Evolutionary conservation across 1,284 basidiomycete genomes (phyloP).

Genomic region (Agaricales sp.): DNA sequence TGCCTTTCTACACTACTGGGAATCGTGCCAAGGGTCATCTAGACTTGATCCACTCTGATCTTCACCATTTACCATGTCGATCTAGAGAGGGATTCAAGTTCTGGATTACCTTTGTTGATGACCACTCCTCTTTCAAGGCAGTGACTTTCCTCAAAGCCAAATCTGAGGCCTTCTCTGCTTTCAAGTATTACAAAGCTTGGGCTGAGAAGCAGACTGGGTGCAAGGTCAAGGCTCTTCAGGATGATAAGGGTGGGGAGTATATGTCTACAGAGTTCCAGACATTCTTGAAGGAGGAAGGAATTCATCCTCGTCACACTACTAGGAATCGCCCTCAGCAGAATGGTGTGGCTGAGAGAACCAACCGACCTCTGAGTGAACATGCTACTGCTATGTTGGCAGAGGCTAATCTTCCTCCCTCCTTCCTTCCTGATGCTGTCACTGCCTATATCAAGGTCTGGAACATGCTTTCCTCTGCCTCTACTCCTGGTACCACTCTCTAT

Average conservation of each 20-base stretch:
- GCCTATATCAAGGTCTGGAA: slow-evolving; percentile 8
- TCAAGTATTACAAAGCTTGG: slow-evolving; percentile 21
- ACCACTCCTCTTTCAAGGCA: slow-evolving; percentile 14
- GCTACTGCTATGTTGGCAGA: slow-evolving; percentile 9
- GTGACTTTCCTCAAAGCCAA: slow-evolving; percentile 20
- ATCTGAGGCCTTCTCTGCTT: slow-evolving; percentile 18
- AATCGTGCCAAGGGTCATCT: slow-evolving; percentile 9
- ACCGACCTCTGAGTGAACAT: slow-evolving; percentile 6
- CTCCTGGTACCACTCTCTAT: slow-evolving; percentile 1
- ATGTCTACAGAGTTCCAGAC: slow-evolving; percentile 15
- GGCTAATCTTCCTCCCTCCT: slow-evolving; percentile 3
- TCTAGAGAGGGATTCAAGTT: slow-evolving; percentile 19
- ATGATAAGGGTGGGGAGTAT: slow-evolving; percentile 22
- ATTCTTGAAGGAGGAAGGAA: slow-evolving; percentile 13
- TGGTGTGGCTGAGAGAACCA: slow-evolving; percentile 12
- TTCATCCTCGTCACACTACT: slow-evolving; percentile 12
- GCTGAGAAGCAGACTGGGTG: slow-evolving; percentile 17
- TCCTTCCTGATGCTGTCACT: slow-evolving; percentile 7
- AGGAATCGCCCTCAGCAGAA: slow-evolving; percentile 15
- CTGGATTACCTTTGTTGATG: slow-evolving; percentile 25
- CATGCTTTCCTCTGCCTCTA: slow-evolving; percentile 4
- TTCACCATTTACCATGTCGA: slow-evolving; percentile 19
- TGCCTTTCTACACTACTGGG: slow-evolving; percentile 8
- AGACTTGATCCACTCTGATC: slow-evolving; percentile 24
- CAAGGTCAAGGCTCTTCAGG: slow-evolving; percentile 12